Conservation (phyloP, 352 stramenopile genomes). For the Globisporangium middletonii region DNA sequence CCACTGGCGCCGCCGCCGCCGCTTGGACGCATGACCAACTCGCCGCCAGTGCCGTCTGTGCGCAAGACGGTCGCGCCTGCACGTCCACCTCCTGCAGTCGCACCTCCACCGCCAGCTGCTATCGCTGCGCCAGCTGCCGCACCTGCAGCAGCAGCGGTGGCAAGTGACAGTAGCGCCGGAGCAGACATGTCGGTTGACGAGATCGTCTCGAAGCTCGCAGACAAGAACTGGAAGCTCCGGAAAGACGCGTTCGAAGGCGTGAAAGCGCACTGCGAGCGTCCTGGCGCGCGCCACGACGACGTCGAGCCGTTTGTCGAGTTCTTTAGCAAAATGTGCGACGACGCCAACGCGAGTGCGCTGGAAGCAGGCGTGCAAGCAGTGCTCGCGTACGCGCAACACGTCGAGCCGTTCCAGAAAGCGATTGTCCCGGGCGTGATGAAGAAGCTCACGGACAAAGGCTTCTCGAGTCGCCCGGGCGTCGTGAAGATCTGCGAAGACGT, state of each 20-base stretch:
- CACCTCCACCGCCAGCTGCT: constrained; percentile 1
- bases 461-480: constrained; percentile 66
- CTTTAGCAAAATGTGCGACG: constrained; percentile 80
- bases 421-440: constrained; percentile 71
- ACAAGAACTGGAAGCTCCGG: constrained; percentile 86
- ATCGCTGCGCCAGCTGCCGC: neutral
- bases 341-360: constrained; percentile 76
- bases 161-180: neutral
- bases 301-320: constrained; percentile 47
- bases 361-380: constrained; percentile 72
- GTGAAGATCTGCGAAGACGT: constrained; percentile 80
- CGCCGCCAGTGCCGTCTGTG: constrained; percentile 22
- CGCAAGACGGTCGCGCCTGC: constrained; percentile 17
- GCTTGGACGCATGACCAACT: constrained; percentile 28
- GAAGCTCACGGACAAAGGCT: constrained; percentile 77
- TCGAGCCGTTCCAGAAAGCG: constrained; percentile 62
- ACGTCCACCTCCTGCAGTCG: constrained; percentile 5
- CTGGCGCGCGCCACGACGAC: constrained; percentile 32
- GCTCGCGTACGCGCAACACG: constrained; percentile 57
- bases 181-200: constrained; percentile 33
- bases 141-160: neutral
- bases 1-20: constrained; percentile 16
- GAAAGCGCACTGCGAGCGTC: constrained; percentile 55
- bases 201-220: constrained; percentile 48
- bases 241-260: constrained; percentile 80